Conservation (phyloP, 176 grass and related monocot species). For the Oryza coarctata region DNA sequence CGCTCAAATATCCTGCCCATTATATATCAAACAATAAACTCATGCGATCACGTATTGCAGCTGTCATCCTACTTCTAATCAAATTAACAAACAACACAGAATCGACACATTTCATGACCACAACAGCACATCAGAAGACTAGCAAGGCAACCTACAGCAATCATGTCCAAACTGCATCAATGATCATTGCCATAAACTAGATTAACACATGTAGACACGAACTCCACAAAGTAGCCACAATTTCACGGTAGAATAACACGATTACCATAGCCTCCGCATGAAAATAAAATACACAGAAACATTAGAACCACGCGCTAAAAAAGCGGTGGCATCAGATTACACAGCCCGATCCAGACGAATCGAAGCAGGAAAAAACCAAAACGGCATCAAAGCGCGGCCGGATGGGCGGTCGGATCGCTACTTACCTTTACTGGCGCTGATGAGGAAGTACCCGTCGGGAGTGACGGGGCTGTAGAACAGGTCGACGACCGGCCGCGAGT, state of each 20-base stretch:
- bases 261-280: neutral
- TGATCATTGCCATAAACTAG: neutral
- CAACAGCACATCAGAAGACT: neutral
- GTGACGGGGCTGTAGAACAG: constrained; percentile 80
- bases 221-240: neutral
- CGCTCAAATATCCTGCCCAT: neutral
- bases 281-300: neutral
- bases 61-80: neutral
- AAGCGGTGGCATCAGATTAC: neutral
- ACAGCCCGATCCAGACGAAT: neutral
- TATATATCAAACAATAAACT: neutral
- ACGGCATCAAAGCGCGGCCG: neutral
- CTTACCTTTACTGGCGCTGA: constrained; percentile 97
- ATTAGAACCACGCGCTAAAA: neutral
- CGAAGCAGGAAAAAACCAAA: neutral
- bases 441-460: constrained; percentile 91
- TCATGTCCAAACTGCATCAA: neutral
- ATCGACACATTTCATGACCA: neutral
- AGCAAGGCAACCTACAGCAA: neutral
- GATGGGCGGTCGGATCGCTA: neutral
- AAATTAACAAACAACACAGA: neutral
- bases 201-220: neutral
- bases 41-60: neutral
- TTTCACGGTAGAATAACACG: neutral
- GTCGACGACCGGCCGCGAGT: constrained; percentile 97